Evolutionary conservation across 2,329 filamentous ascomycete genomes (phyloP).

Genomic region (Ophiostoma sp.): DNA sequence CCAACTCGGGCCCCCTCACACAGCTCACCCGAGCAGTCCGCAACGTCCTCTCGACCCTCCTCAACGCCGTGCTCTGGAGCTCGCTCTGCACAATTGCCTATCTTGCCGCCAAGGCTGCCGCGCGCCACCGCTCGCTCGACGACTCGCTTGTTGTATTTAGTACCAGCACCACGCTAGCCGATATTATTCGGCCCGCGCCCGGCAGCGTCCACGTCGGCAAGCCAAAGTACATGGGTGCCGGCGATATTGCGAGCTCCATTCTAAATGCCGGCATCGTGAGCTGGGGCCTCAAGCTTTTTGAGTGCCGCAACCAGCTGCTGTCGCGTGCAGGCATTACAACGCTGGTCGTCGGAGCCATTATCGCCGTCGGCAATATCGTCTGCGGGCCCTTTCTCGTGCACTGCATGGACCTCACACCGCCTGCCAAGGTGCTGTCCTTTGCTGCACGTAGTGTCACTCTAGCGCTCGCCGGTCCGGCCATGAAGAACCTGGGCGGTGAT

Average conservation of each 20-base stretch:
- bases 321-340: slow-evolving; percentile 40
- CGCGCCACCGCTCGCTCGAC: slow-evolving; percentile 25
- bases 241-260: slow-evolving; percentile 44
- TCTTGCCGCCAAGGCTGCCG: slow-evolving; percentile 36
- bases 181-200: slow-evolving; percentile 25
- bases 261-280: slow-evolving; percentile 48
- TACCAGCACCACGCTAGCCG: slow-evolving; percentile 32
- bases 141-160: slow-evolving; percentile 30
- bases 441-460: slow-evolving; percentile 47
- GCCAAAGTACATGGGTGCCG: slow-evolving; percentile 36
- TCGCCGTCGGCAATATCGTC: slow-evolving; percentile 41
- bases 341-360: slow-evolving; percentile 34
- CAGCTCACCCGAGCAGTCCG: slow-evolving; percentile 25
- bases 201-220: neutral
- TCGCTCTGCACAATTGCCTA: slow-evolving; percentile 43
- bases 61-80: slow-evolving; percentile 46
- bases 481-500: slow-evolving; percentile 42
- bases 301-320: slow-evolving; percentile 44
- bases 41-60: slow-evolving; percentile 36
- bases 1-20: neutral
- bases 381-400: slow-evolving; percentile 38
- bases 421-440: slow-evolving; percentile 40
- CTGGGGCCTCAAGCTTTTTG: slow-evolving; percentile 51
- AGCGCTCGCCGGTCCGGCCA: slow-evolving; percentile 45
- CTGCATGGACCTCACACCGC: slow-evolving; percentile 34